These are phyloP conservation scores for Aspergillus saccharolyticus DNA, from an alignment of 495 filamentous ascomycete genomes.

Conservation along the genomic window DNA sequence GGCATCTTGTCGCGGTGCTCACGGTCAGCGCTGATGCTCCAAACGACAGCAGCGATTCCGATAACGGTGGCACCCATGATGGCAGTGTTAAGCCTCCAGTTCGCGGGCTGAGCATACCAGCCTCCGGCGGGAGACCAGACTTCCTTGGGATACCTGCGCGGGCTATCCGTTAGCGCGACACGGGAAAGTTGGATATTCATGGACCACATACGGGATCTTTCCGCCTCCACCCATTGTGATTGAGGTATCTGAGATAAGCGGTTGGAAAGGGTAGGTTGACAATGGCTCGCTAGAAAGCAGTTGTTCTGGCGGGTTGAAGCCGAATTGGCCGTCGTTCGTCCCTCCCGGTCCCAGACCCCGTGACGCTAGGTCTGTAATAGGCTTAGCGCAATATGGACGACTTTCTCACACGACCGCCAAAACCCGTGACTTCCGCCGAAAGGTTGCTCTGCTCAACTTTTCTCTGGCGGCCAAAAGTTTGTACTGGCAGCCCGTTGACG, in stretches of 20 bases:
- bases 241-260: conserved; percentile 23
- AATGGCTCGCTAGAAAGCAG: conserved; percentile 21
- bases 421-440: conserved; percentile 43
- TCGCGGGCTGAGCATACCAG: conserved; percentile 90
- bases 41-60: conserved; percentile 67
- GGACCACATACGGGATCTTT: conserved; percentile 75
- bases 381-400: conserved; percentile 24
- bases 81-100: conserved; percentile 96
- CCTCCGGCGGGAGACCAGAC: conserved; percentile 98
- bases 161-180: conserved; percentile 21
- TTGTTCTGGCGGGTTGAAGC: conserved; percentile 24
- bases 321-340: conserved; percentile 33
- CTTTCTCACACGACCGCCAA: conserved; percentile 32
- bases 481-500: conserved; percentile 5
- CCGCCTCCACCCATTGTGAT: conserved; percentile 58
- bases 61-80: conserved; percentile 67
- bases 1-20: conserved; percentile 82
- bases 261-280: conserved; percentile 19
- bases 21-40: conserved; percentile 75
- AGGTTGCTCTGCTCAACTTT: conserved; percentile 34
- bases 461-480: conserved; percentile 30
- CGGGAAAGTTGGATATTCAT: background rate
- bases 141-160: conserved; percentile 87
- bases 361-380: conserved; percentile 22
- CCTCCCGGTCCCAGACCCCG: conserved; percentile 25